Base-by-base conservation (phyloP, 805 yeast species). In the Candida ortonii region DNA sequence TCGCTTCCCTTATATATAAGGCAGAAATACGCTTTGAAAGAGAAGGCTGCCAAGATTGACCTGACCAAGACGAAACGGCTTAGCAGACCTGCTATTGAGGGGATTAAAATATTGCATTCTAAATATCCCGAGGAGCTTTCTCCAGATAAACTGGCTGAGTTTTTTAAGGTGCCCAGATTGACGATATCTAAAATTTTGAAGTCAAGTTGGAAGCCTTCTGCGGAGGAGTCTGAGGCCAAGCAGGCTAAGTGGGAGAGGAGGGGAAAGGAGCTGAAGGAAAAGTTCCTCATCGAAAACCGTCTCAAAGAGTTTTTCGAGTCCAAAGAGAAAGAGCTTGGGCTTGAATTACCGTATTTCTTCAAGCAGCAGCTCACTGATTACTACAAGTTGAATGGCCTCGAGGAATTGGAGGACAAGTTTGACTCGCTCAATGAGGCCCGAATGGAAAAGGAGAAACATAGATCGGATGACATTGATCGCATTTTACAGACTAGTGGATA, bases 131-230 rank as follows among this genome's bases (percentile, higher is more conserved):
- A 72, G n/a, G 60, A 57, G 15, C 44, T 84, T 33, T 73, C 71
- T 4, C 70, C 80, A 2, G 62, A 64, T 3, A 80, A 76, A 26
- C 55, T 89, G 5, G 81, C 87, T 0, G 64, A 71, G 20, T 71
- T 71, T 51, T 88, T 82, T 59, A 65, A 71, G 30, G 70, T 86
- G 5, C 82, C 93, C 1, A 90, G 94, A 1, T 94, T 88, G 46
- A 84, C 89, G 0, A 73, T 88, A 2, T 66, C 95, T 39, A 71
- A 95, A 43, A 86, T 89, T 13, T 55, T 89, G 44, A 79, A 76
- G 53, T 79, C 90, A 5, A 76, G 70, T 23, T 89, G 95, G 94
- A 60, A 55, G 12, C 95, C 96, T 0, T 65, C 58, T 4, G 69
- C 63, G 1, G 69, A 67, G n/a, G 84, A 80, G 39, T 70, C 65